A percentile compares a stretch with the other conserved stretches of the same genome.
phyloP scores from a whole-genome alignment of 208 protist genomes.

The Leishmania guyanensis region DNA sequence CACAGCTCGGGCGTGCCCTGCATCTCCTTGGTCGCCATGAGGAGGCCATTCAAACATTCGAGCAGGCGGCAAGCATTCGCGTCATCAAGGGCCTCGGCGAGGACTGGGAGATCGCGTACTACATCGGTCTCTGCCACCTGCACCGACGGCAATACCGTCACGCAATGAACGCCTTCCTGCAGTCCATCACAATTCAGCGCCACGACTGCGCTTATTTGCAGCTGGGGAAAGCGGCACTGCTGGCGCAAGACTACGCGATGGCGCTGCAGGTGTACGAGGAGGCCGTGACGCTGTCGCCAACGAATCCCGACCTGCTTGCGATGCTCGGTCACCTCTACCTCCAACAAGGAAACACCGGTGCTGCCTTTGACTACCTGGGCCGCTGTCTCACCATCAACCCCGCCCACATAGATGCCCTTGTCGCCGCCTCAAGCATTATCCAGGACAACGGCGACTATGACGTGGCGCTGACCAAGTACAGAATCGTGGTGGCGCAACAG shows the following conservation, averaged over 20 bases:
- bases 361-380: constrained; percentile 93
- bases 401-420: constrained; percentile 87
- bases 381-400: constrained; percentile 92
- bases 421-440: constrained; percentile 95
- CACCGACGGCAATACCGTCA: constrained; percentile 75
- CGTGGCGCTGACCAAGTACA: constrained; percentile 96
- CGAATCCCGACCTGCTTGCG: constrained; percentile 94
- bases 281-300: constrained; percentile 85
- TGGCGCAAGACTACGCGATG: constrained; percentile 57
- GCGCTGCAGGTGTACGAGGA: constrained; percentile 86
- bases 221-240: constrained; percentile 82
- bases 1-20: constrained; percentile 92
- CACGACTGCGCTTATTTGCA: constrained; percentile 94
- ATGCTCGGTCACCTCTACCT: constrained; percentile 93
- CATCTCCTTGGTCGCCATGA: constrained; percentile 93
- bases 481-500: constrained; percentile 83
- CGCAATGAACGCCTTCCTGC: constrained; percentile 81
- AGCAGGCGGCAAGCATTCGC: constrained; percentile 75
- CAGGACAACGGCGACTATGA: constrained; percentile 95
- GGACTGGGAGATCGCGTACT: constrained; percentile 93
- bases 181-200: constrained; percentile 82
- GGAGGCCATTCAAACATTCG: constrained; percentile 89
- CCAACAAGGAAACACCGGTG: constrained; percentile 62
- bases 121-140: constrained; percentile 92
- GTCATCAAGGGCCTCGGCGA: constrained; percentile 37